Percentiles rank a stretch among this genome's conserved stretches.
Conservation (phyloP, 495 filamentous ascomycete species). For the Cercophora newfieldiana region DNA sequence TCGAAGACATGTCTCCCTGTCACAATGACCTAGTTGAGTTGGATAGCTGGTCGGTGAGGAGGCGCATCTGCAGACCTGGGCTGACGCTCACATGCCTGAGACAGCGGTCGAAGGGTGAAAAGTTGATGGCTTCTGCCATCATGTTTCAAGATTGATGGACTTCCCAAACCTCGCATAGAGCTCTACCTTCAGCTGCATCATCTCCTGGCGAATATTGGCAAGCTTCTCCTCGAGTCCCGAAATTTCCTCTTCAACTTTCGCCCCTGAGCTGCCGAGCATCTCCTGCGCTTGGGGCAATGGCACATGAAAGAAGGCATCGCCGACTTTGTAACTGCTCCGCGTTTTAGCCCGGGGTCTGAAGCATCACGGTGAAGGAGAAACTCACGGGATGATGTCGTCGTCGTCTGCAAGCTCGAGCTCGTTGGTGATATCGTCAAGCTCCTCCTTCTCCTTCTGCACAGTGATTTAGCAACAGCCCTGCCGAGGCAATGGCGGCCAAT, state of each 20-base stretch:
- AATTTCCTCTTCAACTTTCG: constrained; percentile 74
- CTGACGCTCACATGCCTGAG: constrained; percentile 7
- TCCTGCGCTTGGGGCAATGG: constrained; percentile 81
- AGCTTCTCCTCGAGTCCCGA: constrained; percentile 74
- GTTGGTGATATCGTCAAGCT: constrained; percentile 85
- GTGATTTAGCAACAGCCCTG: constrained; percentile 23
- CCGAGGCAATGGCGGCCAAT: neutral
- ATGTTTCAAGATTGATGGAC: constrained; percentile 94
- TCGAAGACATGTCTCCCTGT: neutral
- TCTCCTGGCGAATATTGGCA: constrained; percentile 71
- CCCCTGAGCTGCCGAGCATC: constrained; percentile 69
- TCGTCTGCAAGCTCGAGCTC: constrained; percentile 96
- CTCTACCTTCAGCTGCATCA: constrained; percentile 82
- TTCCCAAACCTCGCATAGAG: constrained; percentile 92
- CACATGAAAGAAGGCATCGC: constrained; percentile 89
- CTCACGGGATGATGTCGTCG: constrained; percentile 86
- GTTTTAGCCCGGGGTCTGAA: constrained; percentile 22
- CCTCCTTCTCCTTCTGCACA: constrained; percentile 93
- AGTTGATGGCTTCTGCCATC: constrained; percentile 28
- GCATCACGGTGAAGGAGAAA: neutral
- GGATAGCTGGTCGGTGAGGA: too few relatives aligned
- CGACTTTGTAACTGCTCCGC: constrained; percentile 81
- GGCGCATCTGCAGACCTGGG: neutral
- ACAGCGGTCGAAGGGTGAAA: neutral
- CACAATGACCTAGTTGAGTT: neutral